Percentiles rank a stretch among this genome's conserved stretches.
Evolutionary conservation across 108 stramenopile species (phyloP).

Genomic region (Tribonema minus): DNA sequence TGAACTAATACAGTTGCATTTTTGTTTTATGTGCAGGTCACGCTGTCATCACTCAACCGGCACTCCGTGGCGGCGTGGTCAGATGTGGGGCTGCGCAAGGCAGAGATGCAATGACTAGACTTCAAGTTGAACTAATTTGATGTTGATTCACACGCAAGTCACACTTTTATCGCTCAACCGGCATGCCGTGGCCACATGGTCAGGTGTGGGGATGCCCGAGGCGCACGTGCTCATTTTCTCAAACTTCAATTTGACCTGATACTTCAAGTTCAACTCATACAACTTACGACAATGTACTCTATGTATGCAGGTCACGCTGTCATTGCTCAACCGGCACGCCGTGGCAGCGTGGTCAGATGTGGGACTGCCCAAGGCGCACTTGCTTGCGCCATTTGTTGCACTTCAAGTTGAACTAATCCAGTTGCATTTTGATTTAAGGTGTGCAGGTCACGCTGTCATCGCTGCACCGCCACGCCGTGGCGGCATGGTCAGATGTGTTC

Average conservation of each 20-base stretch:
- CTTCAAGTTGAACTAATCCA: too few species aligned
- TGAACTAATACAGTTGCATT: too few species aligned
- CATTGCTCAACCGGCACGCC: slow-evolving; percentile 95
- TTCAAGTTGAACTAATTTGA: too few species aligned
- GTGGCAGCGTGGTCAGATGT: slow-evolving; percentile 59
- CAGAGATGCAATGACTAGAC: too few species aligned
- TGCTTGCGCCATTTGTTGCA: too few species aligned
- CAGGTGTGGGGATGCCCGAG: slow-evolving; percentile 34
- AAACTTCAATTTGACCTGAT: too few species aligned
- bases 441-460: slow-evolving; percentile 92
- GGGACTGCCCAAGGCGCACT: slow-evolving; percentile 26
- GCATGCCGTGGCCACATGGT: slow-evolving; percentile 76
- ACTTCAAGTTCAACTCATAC: too few species aligned
- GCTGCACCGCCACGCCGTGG: slow-evolving; percentile 96
- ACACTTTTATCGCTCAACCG: slow-evolving; percentile 92
- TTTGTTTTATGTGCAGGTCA: too few species aligned
- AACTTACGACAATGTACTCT: too few species aligned
- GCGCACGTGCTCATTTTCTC: too few species aligned
- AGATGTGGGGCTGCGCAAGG: slow-evolving; percentile 40
- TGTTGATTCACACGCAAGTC: too few species aligned
- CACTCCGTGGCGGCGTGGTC: slow-evolving; percentile 75
- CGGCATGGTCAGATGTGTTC: slow-evolving; percentile 35
- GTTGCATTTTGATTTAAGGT: too few species aligned
- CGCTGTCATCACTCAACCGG: slow-evolving; percentile 90
- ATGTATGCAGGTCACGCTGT: slow-evolving; percentile 93